Conservation (phyloP, 2,329 filamentous ascomycete genomes). For the Sordariomycetes sp. region DNA sequence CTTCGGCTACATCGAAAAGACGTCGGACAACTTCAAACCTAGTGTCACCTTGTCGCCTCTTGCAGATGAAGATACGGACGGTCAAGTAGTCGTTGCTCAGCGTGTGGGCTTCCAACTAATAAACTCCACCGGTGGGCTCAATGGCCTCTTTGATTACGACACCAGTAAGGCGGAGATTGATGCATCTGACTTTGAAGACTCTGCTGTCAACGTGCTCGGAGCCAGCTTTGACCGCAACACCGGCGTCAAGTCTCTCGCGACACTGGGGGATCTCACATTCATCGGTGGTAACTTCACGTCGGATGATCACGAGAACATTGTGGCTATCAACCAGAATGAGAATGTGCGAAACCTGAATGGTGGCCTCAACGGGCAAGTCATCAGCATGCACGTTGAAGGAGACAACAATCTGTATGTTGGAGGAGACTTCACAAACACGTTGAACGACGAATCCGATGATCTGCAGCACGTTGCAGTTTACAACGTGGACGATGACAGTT, state of each 20-base stretch:
- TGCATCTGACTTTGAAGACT: constrained; percentile 56
- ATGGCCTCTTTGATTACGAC: constrained; percentile 85
- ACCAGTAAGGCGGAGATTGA: constrained; percentile 45
- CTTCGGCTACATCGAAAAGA: constrained; percentile 73
- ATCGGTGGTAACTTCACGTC: constrained; percentile 81
- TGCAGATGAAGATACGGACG: constrained; percentile 47
- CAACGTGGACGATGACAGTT: constrained; percentile 56
- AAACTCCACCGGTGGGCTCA: constrained; percentile 70
- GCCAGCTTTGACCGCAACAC: constrained; percentile 59
- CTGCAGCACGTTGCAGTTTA: constrained; percentile 73
- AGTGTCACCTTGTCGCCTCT: constrained; percentile 69
- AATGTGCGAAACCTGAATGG: constrained; percentile 54
- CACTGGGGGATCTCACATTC: constrained; percentile 56
- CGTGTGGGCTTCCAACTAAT: constrained; percentile 69
- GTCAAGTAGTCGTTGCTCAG: constrained; percentile 80
- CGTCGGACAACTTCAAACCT: constrained; percentile 64
- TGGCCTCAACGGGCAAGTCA: constrained; percentile 74
- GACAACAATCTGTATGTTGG: constrained; percentile 67
- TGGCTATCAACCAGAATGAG: constrained; percentile 58
- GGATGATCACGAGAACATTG: constrained; percentile 61
- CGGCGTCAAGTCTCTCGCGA: constrained; percentile 59
- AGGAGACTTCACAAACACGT: constrained; percentile 73
- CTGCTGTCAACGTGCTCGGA: constrained; percentile 69
- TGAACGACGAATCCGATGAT: constrained; percentile 48
- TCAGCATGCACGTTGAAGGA: constrained; percentile 59